A percentile compares a stretch with the other conserved stretches of the same genome.
Conservation (phyloP, 805 yeast genomes). For the Tetrapisispora fleetii region DNA sequence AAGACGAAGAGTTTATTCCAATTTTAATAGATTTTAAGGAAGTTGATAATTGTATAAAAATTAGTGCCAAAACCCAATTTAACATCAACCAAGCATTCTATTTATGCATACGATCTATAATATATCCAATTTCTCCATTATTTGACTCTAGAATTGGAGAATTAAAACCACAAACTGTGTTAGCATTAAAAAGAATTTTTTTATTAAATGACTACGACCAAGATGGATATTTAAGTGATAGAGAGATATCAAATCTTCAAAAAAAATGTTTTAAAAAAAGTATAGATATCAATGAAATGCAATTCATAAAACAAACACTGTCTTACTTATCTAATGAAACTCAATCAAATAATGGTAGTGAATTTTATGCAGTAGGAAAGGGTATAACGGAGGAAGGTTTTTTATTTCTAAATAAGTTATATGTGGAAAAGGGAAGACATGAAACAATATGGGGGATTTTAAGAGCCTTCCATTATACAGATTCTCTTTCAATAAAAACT, state of each 20-base stretch:
- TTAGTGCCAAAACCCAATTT: slow-evolving; percentile 74
- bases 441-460: slow-evolving; percentile 96
- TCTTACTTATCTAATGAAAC: slow-evolving; percentile 9
- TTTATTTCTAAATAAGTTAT: slow-evolving; percentile 62
- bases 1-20: slow-evolving; percentile 77
- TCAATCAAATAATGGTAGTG: slow-evolving; percentile 31
- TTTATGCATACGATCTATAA: slow-evolving; percentile 84
- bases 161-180: slow-evolving; percentile 64
- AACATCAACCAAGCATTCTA: slow-evolving; percentile 82
- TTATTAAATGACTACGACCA: slow-evolving; percentile 83
- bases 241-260: slow-evolving; percentile 64
- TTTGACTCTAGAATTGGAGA: slow-evolving; percentile 85
- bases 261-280: slow-evolving; percentile 59
- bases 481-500: slow-evolving; percentile 77
- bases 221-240: slow-evolving; percentile 67
- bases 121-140: slow-evolving; percentile 86
- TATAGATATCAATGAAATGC: slow-evolving; percentile 42
- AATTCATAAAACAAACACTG: slow-evolving; percentile 34
- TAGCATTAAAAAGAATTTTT: slow-evolving; percentile 74
- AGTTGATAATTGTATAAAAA: slow-evolving; percentile 81
- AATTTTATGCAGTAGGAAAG: slow-evolving; percentile 28
- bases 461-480: slow-evolving; percentile 82
- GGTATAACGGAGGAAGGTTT: slow-evolving; percentile 75
- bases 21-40: slow-evolving; percentile 85
- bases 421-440: slow-evolving; percentile 86